A percentile compares a stretch with the other conserved stretches of the same genome.
Evolutionary conservation across 805 yeast genomes (phyloP).

Genomic region (Limtongia smithiae): DNA sequence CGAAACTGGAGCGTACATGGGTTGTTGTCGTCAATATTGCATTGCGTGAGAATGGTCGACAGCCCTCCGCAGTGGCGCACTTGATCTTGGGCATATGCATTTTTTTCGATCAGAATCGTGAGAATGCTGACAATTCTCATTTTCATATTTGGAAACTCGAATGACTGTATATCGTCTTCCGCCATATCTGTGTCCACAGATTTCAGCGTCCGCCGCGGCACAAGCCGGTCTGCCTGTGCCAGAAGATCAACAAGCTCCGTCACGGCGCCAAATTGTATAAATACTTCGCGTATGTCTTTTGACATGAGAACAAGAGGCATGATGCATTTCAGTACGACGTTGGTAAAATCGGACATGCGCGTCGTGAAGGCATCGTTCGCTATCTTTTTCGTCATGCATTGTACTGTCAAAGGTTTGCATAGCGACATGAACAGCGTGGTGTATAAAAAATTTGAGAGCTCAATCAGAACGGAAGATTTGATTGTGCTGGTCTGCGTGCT

Average conservation of each 20-base stretch:
- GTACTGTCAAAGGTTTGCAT: conserved; percentile 14
- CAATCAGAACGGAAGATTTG: neutral
- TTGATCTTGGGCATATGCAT: conserved; percentile 59
- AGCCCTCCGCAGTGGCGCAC: conserved; percentile 65
- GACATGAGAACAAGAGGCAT: conserved; percentile 5
- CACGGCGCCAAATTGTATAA: conserved; percentile 9
- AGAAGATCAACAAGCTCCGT: conserved; percentile 17
- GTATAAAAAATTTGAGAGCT: conserved; percentile 12
- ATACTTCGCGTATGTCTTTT: neutral
- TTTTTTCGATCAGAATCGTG: conserved; percentile 52
- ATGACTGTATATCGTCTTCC: neutral
- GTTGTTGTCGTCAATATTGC: conserved; percentile 82
- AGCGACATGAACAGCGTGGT: conserved; percentile 4
- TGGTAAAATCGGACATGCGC: conserved; percentile 2
- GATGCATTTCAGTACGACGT: conserved; percentile 8
- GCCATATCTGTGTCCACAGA: neutral
- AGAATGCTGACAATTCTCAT: conserved; percentile 64
- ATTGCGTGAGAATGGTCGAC: conserved; percentile 68
- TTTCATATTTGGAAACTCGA: conserved; percentile 60
- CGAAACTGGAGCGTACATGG: conserved; percentile 48
- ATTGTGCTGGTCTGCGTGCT: neutral
- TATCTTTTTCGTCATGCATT: conserved; percentile 15
- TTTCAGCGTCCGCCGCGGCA: conserved; percentile 20
- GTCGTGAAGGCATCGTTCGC: neutral
- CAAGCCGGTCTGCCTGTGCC: conserved; percentile 6